Percentiles rank a stretch among this genome's conserved stretches.
phyloP scores from a whole-genome alignment of 768 basidiomycete species.

The Lactarius hengduanensis region DNA sequence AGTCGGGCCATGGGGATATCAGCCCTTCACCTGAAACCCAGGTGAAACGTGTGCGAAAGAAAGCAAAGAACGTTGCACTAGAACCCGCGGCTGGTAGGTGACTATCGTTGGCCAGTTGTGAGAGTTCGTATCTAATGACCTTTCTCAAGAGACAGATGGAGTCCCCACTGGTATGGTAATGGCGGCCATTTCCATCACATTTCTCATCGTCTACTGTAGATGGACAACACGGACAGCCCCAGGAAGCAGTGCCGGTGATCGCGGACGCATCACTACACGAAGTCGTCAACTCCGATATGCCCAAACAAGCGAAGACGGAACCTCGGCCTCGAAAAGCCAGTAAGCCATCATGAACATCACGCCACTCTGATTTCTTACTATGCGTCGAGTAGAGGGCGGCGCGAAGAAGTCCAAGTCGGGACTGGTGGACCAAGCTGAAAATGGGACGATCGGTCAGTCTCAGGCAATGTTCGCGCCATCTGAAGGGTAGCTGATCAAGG shows the following conservation, averaged over 20 bases:
- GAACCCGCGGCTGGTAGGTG: slow-evolving; percentile 12
- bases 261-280: neutral
- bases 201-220: neutral
- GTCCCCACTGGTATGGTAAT: slow-evolving; percentile 1
- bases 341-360: slow-evolving; percentile 3
- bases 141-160: neutral
- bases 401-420: slow-evolving; percentile 6
- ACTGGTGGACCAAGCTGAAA: neutral
- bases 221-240: neutral
- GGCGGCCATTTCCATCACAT: neutral
- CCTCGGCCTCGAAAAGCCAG: neutral
- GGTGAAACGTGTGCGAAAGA: slow-evolving; percentile 11
- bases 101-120: neutral
- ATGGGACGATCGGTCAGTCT: slow-evolving; percentile 12
- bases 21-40: neutral
- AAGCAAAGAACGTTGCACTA: neutral
- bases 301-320: neutral
- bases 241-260: neutral
- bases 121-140: neutral
- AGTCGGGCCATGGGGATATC: neutral
- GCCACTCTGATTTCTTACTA: slow-evolving; percentile 3
- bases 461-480: neutral
- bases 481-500: slow-evolving; percentile 1
- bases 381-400: neutral
- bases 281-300: neutral